Evolutionary conservation across 2,329 filamentous ascomycete species (phyloP), one percentile per base, ranked within the genome.

Genomic region (Alternaria dauci): DNA sequence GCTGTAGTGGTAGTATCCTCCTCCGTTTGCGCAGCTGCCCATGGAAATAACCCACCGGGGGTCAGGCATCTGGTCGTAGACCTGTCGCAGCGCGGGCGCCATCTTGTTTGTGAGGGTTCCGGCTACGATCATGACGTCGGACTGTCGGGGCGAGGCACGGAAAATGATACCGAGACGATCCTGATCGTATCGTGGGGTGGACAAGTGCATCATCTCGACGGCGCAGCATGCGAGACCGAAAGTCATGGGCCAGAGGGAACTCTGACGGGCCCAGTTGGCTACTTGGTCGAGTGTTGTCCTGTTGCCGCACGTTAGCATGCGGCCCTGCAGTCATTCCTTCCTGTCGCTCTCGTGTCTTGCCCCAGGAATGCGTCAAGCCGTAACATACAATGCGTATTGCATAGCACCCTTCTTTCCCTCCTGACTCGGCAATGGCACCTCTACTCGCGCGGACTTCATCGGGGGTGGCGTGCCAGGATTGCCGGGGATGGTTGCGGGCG

Each of bases 91-190:
- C 34, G 93, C 93, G 2, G 93, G 92, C 1, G 92, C 93, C 93
- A 97, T 97, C 85, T 97, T 97, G 85, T 97, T 97, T 71, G 92
- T 96, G 63, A 97, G 86, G 30, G 93, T 97, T 61, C 93, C 93
- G 26, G 93, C 93, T 30, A 97, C 93, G 73, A 97, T 95, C 92
- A 97, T 96, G 68, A 96, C 91, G 79, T 97, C 93, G 59, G 92
- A 92, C 81, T 96, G 93, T 66, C 93, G 90, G 5, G 93, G 93
- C 9, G 91, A 94, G 60, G 92, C 93, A 73, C 93, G 90, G 87
- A 96, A 96, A 79, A 96, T 96, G 78, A 96, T 96, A 72, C 93
- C 93, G 59, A 95, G 85, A 48, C 93, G 89, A 82, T 96, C 93
- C 78, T 95, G 92, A 76, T 96, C 92, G 86, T 96, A 96, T 38